phyloP scores from a whole-genome alignment of 371 early-diverging fungal genomes.

The Paraphysoderma sedebokerense region DNA sequence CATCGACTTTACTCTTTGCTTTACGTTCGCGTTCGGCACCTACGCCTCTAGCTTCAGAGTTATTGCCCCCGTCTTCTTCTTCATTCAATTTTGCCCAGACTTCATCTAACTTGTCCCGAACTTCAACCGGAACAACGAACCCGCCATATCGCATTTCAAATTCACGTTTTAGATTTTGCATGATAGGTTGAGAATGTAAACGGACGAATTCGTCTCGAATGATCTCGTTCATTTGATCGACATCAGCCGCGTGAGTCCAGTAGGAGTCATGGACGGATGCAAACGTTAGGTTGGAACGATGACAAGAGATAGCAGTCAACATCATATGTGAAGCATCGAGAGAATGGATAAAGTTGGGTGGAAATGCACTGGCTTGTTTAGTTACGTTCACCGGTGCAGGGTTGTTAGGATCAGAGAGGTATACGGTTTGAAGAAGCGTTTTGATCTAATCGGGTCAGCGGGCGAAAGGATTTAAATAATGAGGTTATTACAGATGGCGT shows the following conservation, averaged over 20 bases:
- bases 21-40: too few species aligned
- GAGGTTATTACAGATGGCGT: too few species aligned
- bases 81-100: too few species aligned
- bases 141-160: slow-evolving; percentile 63
- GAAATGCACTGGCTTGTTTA: slow-evolving; percentile 92
- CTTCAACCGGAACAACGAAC: slow-evolving; percentile 40
- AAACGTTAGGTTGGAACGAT: slow-evolving; percentile 58
- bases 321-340: slow-evolving; percentile 96
- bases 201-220: slow-evolving; percentile 80
- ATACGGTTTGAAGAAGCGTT: slow-evolving; percentile 66
- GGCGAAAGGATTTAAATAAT: too few species aligned
- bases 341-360: slow-evolving; percentile 96
- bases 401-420: slow-evolving; percentile 45
- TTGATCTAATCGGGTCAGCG: too few species aligned
- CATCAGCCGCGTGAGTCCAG: slow-evolving; percentile 93
- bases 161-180: slow-evolving; percentile 67
- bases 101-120: slow-evolving; percentile 5
- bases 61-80: too few species aligned
- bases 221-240: slow-evolving; percentile 65
- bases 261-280: slow-evolving; percentile 96
- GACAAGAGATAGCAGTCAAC: slow-evolving; percentile 78
- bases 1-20: neutral
- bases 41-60: too few species aligned
- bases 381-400: slow-evolving; percentile 67
- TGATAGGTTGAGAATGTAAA: slow-evolving; percentile 67